These are phyloP conservation scores for Pleurotus cornucopiae DNA, from an alignment of 768 basidiomycete species.

Conservation along the genomic window DNA sequence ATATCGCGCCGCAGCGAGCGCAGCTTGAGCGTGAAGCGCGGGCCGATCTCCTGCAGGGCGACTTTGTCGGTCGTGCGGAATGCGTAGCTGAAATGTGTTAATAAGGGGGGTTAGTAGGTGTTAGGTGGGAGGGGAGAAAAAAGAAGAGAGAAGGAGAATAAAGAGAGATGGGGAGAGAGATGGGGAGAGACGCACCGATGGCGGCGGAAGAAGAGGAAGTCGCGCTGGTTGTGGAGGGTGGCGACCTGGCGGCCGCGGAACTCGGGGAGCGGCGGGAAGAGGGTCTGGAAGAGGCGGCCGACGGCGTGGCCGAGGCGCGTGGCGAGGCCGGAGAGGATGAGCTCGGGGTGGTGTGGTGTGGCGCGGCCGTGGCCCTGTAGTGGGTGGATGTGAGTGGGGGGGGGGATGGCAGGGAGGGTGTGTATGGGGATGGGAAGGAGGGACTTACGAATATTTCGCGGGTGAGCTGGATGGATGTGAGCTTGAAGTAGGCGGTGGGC, in stretches of 20 bases:
- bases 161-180: background rate
- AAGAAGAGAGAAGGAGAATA: too few species aligned
- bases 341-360: slow-evolving; percentile 90
- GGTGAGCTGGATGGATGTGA: slow-evolving; percentile 83
- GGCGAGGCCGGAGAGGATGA: slow-evolving; percentile 91
- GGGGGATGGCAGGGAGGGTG: background rate
- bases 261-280: slow-evolving; percentile 92
- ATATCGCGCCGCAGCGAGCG: slow-evolving; percentile 85
- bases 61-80: slow-evolving; percentile 91
- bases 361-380: slow-evolving; percentile 85
- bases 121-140: too few species aligned
- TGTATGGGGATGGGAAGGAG: background rate
- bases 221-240: slow-evolving; percentile 94
- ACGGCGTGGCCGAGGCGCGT: slow-evolving; percentile 91
- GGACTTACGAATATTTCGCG: slow-evolving; percentile 76
- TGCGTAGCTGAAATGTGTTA: slow-evolving; percentile 58
- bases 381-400: background rate
- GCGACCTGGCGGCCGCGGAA: slow-evolving; percentile 97
- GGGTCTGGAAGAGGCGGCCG: slow-evolving; percentile 93
- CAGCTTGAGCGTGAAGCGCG: slow-evolving; percentile 93
- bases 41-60: slow-evolving; percentile 94
- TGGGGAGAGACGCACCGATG: slow-evolving; percentile 58
- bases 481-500: slow-evolving; percentile 93
- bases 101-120: too few species aligned
- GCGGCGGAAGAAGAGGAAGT: slow-evolving; percentile 95